Conservation (phyloP, 176 grass and related monocot genomes). For the Dendrocalamus sinicus region DNA sequence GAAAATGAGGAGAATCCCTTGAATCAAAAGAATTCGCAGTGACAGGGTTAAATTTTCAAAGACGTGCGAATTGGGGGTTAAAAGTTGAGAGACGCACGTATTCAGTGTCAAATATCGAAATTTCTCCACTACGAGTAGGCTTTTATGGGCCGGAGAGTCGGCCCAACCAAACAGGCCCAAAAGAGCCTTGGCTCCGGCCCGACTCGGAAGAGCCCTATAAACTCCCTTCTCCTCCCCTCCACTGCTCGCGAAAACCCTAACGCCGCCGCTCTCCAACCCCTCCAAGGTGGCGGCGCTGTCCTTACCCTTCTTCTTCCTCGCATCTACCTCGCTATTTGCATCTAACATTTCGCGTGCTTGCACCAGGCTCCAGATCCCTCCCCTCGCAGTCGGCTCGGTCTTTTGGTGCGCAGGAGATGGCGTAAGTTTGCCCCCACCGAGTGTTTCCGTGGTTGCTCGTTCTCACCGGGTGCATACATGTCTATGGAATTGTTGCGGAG, state of each 20-base stretch:
- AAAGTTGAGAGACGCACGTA: no score
- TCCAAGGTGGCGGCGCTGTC: conserved; percentile 33
- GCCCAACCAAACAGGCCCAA: neutral
- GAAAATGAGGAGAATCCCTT: no score
- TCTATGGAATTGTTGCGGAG: neutral
- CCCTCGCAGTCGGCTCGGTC: neutral
- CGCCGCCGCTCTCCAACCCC: conserved; percentile 34
- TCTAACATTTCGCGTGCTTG: conserved; percentile 14
- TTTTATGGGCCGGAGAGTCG: neutral
- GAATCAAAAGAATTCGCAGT: no score
- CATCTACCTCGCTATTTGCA: neutral
- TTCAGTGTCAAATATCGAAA: no score
- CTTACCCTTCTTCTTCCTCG: neutral
- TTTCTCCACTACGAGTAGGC: neutral
- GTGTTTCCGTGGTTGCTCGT: neutral
- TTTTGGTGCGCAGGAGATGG: conserved; percentile 21
- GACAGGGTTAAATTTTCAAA: no score
- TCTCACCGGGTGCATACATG: neutral
- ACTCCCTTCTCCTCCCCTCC: neutral
- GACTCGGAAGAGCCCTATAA: neutral
- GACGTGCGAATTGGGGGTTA: no score
- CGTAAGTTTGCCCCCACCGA: conserved; percentile 14
- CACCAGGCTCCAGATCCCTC: conserved; percentile 21
- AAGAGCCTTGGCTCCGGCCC: neutral
- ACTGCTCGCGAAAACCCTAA: conserved; percentile 20